Base-by-base conservation (phyloP, 225 moss, liverwort and hornwort species). In the Sphagnum contortum region DNA sequence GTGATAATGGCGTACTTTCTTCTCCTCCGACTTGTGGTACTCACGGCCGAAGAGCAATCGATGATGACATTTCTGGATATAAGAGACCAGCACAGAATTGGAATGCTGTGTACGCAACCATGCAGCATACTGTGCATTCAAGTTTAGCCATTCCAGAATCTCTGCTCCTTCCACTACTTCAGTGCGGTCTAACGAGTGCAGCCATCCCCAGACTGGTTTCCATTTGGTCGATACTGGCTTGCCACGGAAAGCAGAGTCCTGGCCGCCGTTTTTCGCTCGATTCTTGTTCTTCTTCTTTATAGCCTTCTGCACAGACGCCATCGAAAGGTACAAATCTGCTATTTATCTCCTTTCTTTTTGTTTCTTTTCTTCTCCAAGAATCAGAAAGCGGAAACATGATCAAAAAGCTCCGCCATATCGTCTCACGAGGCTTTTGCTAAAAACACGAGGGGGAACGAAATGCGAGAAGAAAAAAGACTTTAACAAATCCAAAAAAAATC, bases 221-320 rank as follows among this genome's bases (percentile, higher is more conserved):
- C 95, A 96, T 69, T 95, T 95, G 73, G 88, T 79, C 55, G 91
- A 88, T 8, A 91, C 82, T 8, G 95, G 95, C 64, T 95, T 95
- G 10, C 94, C 94, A 59, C 84, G 83, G 65, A 69, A 69, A 47
- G 71, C 70, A 70, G 70, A 45, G 44, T 64, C 9, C 62, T 72
- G 77, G 52, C 80, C 83, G 12, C 74, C 83, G 49, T 45, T 59
- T 48, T 67, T 73, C 10, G 70, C 58, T 12, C 71, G 75, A 72
- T 80, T 80, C 66, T 73, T 70, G 75, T 75, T 78, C 50, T 75
- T 80, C 75, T 80, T 80, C 60, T 73, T 84, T 64, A 29, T 1
- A 29, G 29, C 29, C 29, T 29, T 29, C 29, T 29, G 29, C 29
- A 29, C 29, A 29, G 29, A 29, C 29, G 29, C 29, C 29, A 29